A percentile compares a stretch with the other conserved stretches of the same genome.
These are phyloP conservation scores for Fusarium sp. DNA, from an alignment of 2,329 filamentous ascomycete genomes.

Conservation along the genomic window DNA sequence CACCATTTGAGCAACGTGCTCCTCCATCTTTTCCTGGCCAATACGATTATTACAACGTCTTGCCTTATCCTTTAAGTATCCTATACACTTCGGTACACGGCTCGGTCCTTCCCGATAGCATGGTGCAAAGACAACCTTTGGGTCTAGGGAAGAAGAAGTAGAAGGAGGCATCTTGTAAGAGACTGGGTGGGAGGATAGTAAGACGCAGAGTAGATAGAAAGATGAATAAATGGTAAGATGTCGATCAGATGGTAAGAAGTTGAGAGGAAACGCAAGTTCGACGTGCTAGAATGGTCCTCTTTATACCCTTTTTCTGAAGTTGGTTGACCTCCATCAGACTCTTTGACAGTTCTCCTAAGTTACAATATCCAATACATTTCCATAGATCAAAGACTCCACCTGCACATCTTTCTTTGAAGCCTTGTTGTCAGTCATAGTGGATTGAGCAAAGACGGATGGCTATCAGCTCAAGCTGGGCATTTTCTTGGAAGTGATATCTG, in stretches of 20 bases:
- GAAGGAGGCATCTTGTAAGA: not conserved
- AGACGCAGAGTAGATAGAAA: not conserved
- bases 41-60: no score
- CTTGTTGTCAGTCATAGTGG: not conserved
- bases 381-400: not conserved
- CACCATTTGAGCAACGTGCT: accelerated
- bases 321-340: not conserved
- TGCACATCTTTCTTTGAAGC: not conserved
- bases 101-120: not conserved
- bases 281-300: not conserved
- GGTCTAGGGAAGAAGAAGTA: not conserved
- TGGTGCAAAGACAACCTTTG: not conserved
- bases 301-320: not conserved
- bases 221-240: not conserved
- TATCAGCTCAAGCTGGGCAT: not conserved
- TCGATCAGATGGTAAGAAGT: no score
- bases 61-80: no score
- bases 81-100: no score
- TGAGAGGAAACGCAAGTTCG: not conserved
- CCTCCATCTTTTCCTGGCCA: not conserved
- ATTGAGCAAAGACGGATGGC: not conserved
- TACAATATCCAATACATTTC: not conserved
- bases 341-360: not conserved
- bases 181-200: no score
- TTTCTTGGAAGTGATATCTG: not conserved